Conservation (phyloP, 345 rosid species). For the Psidium guajava region DNA sequence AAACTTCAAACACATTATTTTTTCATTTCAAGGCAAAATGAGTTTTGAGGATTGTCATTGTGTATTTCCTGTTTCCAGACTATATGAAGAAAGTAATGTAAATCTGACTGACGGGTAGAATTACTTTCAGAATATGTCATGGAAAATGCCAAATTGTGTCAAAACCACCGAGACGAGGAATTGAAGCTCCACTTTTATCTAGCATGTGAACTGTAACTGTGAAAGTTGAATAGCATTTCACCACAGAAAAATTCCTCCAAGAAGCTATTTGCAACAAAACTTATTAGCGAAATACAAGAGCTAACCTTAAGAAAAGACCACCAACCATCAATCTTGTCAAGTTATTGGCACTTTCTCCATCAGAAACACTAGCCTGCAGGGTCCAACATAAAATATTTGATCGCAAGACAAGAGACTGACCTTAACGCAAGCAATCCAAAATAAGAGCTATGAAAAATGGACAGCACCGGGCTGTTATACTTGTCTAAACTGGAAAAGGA, state of each 20-base stretch:
- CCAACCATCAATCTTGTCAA: slow-evolving; percentile 69
- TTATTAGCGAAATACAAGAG: background rate
- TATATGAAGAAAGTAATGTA: background rate
- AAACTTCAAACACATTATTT: background rate
- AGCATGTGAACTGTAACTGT: background rate
- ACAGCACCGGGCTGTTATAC: background rate
- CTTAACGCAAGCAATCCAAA: background rate
- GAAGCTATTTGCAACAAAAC: background rate
- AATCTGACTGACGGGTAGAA: background rate
- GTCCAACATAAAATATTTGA: slow-evolving; percentile 5
- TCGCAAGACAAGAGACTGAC: background rate
- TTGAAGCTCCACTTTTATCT: background rate
- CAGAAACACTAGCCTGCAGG: slow-evolving; percentile 83
- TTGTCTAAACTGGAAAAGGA: background rate
- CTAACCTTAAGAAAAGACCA: slow-evolving; percentile 78
- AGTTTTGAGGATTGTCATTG: background rate
- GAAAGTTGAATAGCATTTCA: background rate
- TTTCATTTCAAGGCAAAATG: background rate
- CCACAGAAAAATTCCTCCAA: background rate
- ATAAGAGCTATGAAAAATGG: background rate
- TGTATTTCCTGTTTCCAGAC: background rate
- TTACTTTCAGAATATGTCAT: background rate
- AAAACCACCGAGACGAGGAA: background rate
- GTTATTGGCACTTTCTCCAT: slow-evolving; percentile 65
- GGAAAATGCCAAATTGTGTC: background rate